Percentiles rank a stretch among this genome's conserved stretches.
These are phyloP conservation scores for Adansonia rubrostipa DNA, from an alignment of 441 rosid genomes.

Conservation along the genomic window DNA sequence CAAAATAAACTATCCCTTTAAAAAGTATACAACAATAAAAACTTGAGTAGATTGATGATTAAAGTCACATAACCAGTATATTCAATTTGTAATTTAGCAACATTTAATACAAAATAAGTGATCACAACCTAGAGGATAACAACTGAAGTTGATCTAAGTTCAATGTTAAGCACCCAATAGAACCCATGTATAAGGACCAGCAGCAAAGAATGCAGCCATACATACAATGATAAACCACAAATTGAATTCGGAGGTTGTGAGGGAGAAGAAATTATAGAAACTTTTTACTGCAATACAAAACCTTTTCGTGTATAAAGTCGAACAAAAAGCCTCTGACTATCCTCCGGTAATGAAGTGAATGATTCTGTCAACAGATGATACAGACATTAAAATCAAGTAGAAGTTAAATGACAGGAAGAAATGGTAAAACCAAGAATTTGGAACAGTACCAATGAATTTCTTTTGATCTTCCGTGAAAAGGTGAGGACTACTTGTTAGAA, in stretches of 20 bases:
- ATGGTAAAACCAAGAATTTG: constrained; percentile 10
- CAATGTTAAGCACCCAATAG: background rate
- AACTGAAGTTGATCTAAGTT: background rate
- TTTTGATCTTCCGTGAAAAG: constrained; percentile 69
- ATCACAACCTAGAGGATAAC: background rate
- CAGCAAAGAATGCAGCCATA: constrained; percentile 5
- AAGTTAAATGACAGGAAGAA: constrained; percentile 21
- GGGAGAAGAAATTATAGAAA: constrained; percentile 12
- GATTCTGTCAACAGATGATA: constrained; percentile 61
- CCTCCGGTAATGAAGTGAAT: constrained; percentile 62
- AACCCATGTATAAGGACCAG: background rate
- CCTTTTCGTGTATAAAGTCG: constrained; percentile 92
- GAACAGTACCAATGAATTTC: constrained; percentile 59
- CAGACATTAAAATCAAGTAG: constrained; percentile 22
- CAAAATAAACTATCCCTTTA: background rate
- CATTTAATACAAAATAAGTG: background rate
- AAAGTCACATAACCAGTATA: background rate
- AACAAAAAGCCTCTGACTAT: constrained; percentile 83
- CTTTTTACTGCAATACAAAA: constrained; percentile 32
- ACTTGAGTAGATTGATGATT: background rate
- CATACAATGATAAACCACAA: constrained; percentile 20
- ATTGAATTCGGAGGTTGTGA: background rate
- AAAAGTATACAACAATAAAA: background rate
- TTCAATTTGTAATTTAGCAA: constrained; percentile 12
- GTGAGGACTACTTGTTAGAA: constrained; percentile 57